Percentiles rank a stretch among this genome's conserved stretches.
phyloP scores from a whole-genome alignment of 208 protist species.

The Leishmania lainsoni region DNA sequence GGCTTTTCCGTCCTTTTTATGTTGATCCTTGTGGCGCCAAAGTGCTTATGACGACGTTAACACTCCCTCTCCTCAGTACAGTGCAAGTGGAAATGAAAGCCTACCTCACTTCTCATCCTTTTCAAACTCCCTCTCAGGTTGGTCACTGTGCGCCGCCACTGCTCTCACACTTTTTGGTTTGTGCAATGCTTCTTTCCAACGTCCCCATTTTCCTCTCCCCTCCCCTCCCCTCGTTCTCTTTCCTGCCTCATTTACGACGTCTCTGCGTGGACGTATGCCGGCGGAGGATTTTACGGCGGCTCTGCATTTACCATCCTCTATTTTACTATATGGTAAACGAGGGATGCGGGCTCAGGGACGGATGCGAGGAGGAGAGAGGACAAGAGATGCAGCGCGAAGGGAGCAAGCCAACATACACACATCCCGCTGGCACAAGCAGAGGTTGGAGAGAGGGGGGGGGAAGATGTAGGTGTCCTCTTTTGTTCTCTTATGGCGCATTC shows the following conservation, averaged over 20 bases:
- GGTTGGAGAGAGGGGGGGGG: not conserved
- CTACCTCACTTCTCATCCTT: not conserved
- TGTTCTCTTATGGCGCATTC: not conserved
- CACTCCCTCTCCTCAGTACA: not conserved
- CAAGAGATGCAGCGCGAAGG: not conserved
- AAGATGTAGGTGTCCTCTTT: not conserved
- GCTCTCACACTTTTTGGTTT: not conserved
- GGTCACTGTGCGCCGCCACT: not conserved
- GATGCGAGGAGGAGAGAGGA: not conserved
- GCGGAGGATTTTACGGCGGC: not conserved
- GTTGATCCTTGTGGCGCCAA: not conserved
- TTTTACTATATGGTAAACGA: not conserved
- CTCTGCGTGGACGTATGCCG: not conserved
- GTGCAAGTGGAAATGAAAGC: not conserved
- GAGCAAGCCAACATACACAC: not conserved
- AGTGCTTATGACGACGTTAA: not conserved
- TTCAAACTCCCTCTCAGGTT: not conserved
- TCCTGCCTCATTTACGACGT: not conserved
- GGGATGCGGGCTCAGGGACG: not conserved
- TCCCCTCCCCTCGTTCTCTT: not conserved
- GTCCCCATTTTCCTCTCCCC: not conserved
- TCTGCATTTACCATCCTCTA: not conserved
- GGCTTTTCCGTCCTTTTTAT: not conserved
- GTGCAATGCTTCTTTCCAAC: not conserved
- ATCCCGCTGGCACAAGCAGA: not conserved